phyloP scores from a whole-genome alignment of 108 stramenopile genomes.

The Fragilariopsis cylindrus region DNA sequence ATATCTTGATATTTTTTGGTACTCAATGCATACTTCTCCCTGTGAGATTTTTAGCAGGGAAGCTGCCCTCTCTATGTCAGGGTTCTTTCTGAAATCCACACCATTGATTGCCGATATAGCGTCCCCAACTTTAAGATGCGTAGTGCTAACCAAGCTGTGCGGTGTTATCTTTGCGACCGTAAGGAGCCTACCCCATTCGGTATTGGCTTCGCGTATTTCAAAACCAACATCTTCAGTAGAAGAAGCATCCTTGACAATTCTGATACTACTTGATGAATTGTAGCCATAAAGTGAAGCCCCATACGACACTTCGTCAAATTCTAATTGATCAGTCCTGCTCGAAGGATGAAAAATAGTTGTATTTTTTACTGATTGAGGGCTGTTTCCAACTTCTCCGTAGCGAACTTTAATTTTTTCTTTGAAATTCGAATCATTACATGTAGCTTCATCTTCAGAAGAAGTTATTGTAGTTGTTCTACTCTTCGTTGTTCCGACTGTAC shows the following conservation, averaged over 20 bases:
- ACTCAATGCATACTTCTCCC: conserved; percentile 14
- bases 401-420: too few species aligned
- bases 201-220: neutral
- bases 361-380: too few species aligned
- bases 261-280: conserved; percentile 12
- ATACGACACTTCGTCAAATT: conserved; percentile 13
- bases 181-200: conserved; percentile 11
- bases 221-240: conserved; percentile 4
- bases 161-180: conserved; percentile 7
- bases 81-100: conserved; percentile 22
- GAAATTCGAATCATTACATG: neutral
- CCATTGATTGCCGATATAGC: conserved; percentile 35
- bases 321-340: neutral
- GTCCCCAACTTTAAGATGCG: conserved; percentile 35
- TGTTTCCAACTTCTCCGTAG: too few species aligned
- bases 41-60: conserved; percentile 6
- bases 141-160: neutral
- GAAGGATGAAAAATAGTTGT: neutral
- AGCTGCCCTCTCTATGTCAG: conserved; percentile 1
- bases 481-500: conserved; percentile 4
- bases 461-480: neutral
- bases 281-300: conserved; percentile 13
- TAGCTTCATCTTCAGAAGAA: neutral
- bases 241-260: neutral
- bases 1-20: conserved; percentile 11